These are phyloP conservation scores for Hydnum rufescens DNA, from an alignment of 768 basidiomycete species.

Conservation along the genomic window DNA sequence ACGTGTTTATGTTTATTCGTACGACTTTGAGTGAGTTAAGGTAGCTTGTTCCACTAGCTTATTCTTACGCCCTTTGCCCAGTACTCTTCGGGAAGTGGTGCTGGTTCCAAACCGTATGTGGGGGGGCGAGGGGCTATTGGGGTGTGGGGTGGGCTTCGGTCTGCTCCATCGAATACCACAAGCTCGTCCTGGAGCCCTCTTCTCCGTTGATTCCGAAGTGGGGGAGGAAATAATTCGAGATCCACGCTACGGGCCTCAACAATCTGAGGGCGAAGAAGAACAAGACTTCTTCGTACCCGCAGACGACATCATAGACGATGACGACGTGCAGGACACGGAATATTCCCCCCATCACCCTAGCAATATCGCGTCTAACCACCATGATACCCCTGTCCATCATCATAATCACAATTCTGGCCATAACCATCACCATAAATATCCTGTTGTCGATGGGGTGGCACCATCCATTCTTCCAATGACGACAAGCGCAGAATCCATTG, in stretches of 20 bases:
- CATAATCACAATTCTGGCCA: neutral
- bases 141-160: conserved; percentile 91
- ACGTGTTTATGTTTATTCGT: conserved; percentile 88
- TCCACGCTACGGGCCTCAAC: conserved; percentile 25
- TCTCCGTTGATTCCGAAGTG: conserved; percentile 20
- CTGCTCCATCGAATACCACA: conserved; percentile 81
- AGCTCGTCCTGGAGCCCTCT: conserved; percentile 33
- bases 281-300: conserved; percentile 46
- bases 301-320: conserved; percentile 13
- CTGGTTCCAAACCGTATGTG: conserved; percentile 91
- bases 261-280: conserved; percentile 4
- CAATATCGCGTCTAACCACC: too few species aligned
- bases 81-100: conserved; percentile 81
- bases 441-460: too few species aligned
- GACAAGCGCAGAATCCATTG: too few species aligned
- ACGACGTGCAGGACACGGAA: neutral
- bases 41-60: conserved; percentile 5
- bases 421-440: too few species aligned
- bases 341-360: neutral
- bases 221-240: conserved; percentile 25
- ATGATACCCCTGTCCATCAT: neutral
- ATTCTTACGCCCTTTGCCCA: conserved; percentile 17
- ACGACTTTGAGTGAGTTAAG: conserved; percentile 74
- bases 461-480: too few species aligned
- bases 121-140: conserved; percentile 90